Base-by-base conservation (phyloP, 2,329 filamentous ascomycete genomes). In the Fusarium sp. region DNA sequence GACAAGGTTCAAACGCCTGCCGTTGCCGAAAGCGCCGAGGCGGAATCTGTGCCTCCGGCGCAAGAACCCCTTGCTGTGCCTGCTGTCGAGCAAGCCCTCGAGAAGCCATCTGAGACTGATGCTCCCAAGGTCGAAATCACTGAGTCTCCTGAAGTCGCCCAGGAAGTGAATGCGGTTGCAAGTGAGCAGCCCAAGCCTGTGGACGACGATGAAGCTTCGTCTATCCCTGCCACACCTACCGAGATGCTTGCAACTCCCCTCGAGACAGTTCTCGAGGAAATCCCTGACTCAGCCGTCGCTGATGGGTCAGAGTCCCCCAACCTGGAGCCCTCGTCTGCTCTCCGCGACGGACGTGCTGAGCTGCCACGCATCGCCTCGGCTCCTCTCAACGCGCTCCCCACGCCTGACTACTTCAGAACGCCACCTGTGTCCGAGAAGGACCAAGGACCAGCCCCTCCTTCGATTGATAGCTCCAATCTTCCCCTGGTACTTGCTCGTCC, bases 201-300 rank as follows among this genome's bases (percentile, higher is more conserved):
- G 35, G 14, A 25, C n/a, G 16, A 52, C 6, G 68, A 73, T 11
- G 68, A 74, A 16, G 5, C 29, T 14, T 45, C 65, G 6, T 35
- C 63, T 31, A 68, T 58, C 25, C 22, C 56, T 56, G 36, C 50
- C 9, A 33, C 71, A 13, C 58, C 60, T 22, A 20, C 54, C 3
- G 71, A 76, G n/a, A 47, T 70, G 61, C 40, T 65, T 52, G 31
- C 61, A 14, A 45, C 67, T 38, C 38, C 74, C 20, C 71, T 77
- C 5, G 77, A 75, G 42, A 76, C 76, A 13, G 75, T 78, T 52
- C 65, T 69, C 9, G 76, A 78, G 45, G 77, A 76, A 22, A 72
- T 56, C 27, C 65, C 63, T 40, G 76, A 76, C 25, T 62, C 73
- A 38, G 33, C 56, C 25, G 47, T 57, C 33, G 57, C 52, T 25